phyloP scores from a whole-genome alignment of 345 rosid genomes.

The Populus deltoides region DNA sequence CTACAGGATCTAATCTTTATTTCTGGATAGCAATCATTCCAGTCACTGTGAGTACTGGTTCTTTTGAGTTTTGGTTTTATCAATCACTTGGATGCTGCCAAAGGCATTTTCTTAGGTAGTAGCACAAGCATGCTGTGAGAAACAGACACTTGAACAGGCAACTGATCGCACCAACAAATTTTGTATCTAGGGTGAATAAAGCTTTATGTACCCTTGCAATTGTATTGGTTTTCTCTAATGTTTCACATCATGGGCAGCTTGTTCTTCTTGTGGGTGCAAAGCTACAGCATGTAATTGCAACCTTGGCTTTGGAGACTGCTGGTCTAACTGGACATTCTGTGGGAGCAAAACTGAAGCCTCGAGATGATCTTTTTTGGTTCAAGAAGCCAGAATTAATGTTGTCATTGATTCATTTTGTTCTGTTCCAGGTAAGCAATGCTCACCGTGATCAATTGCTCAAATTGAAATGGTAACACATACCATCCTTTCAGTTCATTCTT shows the following conservation, averaged over 20 bases:
- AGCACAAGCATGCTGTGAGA: not conserved
- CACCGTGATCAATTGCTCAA: conserved; percentile 5
- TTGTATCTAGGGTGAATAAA: not conserved
- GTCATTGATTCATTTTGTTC: conserved; percentile 78
- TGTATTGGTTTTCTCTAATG: conserved; percentile 1
- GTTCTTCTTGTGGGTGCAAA: conserved; percentile 83
- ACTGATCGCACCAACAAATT: not conserved
- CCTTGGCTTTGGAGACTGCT: conserved; percentile 70
- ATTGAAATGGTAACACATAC: not conserved
- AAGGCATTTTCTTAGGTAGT: not conserved
- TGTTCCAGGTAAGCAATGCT: conserved; percentile 66
- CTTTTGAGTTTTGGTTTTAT: conserved; percentile 11
- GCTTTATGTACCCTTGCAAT: not conserved
- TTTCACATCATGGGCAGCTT: conserved; percentile 39
- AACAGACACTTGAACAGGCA: conserved; percentile 1
- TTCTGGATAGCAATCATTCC: conserved; percentile 98
- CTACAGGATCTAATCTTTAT: conserved; percentile 88
- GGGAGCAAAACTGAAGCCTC: conserved; percentile 61
- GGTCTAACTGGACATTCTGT: conserved; percentile 49
- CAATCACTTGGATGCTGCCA: not conserved
- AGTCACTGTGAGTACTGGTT: conserved; percentile 52
- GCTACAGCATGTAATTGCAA: conserved; percentile 88
- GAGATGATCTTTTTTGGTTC: conserved; percentile 96
- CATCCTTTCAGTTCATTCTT: not conserved
- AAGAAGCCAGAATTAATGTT: conserved; percentile 79